Base-by-base conservation (phyloP, 1,139 yeast genomes). In the Blastobotrys petasosporus region DNA sequence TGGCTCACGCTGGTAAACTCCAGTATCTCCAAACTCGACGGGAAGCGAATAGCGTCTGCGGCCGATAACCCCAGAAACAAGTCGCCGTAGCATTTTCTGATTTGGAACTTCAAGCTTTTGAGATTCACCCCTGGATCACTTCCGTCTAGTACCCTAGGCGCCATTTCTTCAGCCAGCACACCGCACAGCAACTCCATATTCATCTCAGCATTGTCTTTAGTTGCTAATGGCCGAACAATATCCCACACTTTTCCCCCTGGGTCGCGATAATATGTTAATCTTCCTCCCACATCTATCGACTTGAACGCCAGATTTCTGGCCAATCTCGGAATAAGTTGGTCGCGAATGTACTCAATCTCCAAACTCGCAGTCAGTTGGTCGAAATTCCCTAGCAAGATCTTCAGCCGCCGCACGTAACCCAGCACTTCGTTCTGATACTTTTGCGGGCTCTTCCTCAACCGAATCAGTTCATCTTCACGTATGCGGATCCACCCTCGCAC, bases 1-100 rank as follows among this genome's bases (percentile, higher is more conserved):
- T 39, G 42, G 36, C 42, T 39, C 16, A 39, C 42, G 15, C 42
- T 39, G 17, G 42, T 39, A 35, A 39, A 16, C 12, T 39, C 42
- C 5, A 39, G 31, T 3, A 15, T 17, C 16, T 39, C 37, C 31
- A 39, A 15, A 10, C 16, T 12, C 12, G 8, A 8, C 9, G 42
- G 42, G 7, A 20, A 20, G 25, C 25, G 25, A 4, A 20, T 20
- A 4, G 25, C 4, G 25, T 20, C 25, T 4, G 25, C 25, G 7
- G 25, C 7, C 4, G 25, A 20, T 7, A 4, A 7, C 6, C 25
- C 25, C 4, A 23, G 32, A 17, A 39, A 39, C 17, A 39, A 11
- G 4, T 15, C 11, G 6, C 42, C 42, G 20, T 13, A 39, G 31
- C 42, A 39, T n/a, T 39, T 39, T 13, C 42, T 11, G n/a, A 39